A percentile compares a stretch with the other conserved stretches of the same genome.
These are phyloP conservation scores for Botrytis porri DNA, from an alignment of 2,329 filamentous ascomycete genomes.

Conservation along the genomic window DNA sequence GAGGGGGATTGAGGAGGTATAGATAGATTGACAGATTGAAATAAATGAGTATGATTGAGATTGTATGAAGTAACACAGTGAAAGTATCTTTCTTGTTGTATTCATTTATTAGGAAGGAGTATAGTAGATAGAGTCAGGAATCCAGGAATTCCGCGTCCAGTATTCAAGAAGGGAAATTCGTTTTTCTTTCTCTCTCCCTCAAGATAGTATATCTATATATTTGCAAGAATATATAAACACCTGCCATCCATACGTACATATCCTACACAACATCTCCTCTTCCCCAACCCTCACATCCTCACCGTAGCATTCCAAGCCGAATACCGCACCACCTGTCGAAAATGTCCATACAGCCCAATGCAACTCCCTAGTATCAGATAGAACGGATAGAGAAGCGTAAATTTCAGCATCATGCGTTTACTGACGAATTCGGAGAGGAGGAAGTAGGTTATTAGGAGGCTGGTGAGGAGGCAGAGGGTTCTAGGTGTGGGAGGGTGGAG, in stretches of 20 bases:
- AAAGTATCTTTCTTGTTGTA: no score
- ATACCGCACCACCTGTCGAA: slow-evolving; percentile 39
- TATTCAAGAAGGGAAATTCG: no score
- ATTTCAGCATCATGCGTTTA: slow-evolving; percentile 43
- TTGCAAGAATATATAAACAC: neutral
- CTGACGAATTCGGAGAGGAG: slow-evolving; percentile 47
- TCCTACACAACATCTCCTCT: neutral
- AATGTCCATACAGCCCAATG: slow-evolving; percentile 21
- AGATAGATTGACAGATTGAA: no score
- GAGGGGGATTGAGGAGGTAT: no score
- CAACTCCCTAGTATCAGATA: slow-evolving; percentile 37
- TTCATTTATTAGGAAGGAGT: no score
- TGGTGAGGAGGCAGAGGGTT: slow-evolving; percentile 44
- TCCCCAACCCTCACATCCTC: slow-evolving; percentile 19
- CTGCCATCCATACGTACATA: neutral
- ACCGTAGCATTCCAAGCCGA: slow-evolving; percentile 48
- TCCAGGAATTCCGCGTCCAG: no score
- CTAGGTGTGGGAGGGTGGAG: slow-evolving; percentile 27
- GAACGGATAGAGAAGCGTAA: slow-evolving; percentile 44
- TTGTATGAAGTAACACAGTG: no score
- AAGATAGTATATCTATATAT: neutral
- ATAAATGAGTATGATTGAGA: no score
- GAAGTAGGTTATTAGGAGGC: slow-evolving; percentile 46
- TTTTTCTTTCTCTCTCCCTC: no score
- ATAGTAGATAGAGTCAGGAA: no score